Conservation (phyloP, 805 yeast species). For the Lipomyces mesembrius region DNA sequence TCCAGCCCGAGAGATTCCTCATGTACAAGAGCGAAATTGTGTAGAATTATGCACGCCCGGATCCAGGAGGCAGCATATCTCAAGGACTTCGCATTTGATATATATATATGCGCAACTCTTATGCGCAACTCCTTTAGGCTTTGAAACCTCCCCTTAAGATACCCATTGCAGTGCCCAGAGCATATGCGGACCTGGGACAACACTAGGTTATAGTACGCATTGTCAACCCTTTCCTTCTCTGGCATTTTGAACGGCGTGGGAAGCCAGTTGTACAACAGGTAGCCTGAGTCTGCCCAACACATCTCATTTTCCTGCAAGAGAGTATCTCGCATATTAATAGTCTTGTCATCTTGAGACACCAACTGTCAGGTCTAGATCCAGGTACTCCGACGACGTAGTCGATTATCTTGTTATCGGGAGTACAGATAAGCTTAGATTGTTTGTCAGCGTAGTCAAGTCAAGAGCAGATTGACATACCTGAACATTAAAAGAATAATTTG, state of each 20-base stretch:
- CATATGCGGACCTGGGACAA: background rate
- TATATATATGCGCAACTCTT: background rate
- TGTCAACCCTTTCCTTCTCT: background rate
- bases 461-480: too few species aligned
- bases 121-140: background rate
- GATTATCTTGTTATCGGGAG: too few species aligned
- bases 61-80: background rate
- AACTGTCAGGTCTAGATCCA: background rate
- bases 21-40: background rate
- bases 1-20: conserved; percentile 1
- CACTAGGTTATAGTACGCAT: background rate
- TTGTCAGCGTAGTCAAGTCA: too few species aligned
- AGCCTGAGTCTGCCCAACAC: conserved; percentile 7
- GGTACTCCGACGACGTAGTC: background rate
- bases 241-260: background rate
- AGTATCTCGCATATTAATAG: background rate
- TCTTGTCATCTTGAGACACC: background rate
- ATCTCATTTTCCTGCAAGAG: conserved; percentile 1
- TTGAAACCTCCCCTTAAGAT: background rate
- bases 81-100: background rate
- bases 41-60: background rate
- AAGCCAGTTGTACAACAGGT: background rate
- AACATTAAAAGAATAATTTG: too few species aligned
- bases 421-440: too few species aligned
- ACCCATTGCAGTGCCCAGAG: background rate